Conservation (phyloP, 106 monocot species). For the Dendrobium officinale region DNA sequence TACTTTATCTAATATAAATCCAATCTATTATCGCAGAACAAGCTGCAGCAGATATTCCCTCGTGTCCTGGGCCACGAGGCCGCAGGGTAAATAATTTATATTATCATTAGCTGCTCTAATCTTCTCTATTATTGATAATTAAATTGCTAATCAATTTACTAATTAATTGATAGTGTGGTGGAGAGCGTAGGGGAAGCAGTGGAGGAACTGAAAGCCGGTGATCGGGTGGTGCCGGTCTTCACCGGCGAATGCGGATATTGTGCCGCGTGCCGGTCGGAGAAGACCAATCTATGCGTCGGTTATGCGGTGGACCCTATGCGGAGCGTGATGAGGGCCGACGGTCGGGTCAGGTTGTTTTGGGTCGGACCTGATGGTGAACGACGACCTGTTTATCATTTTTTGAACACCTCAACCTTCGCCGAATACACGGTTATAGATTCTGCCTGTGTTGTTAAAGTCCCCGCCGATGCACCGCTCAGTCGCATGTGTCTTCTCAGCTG, state of each 20-base stretch:
- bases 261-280: conserved; percentile 29
- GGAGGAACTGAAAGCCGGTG: conserved; percentile 46
- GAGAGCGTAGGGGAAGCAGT: conserved; percentile 86
- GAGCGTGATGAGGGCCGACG: conserved; percentile 45
- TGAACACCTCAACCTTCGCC: conserved; percentile 83
- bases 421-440: conserved; percentile 91
- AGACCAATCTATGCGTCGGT: conserved; percentile 45
- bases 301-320: conserved; percentile 43
- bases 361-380: conserved; percentile 8
- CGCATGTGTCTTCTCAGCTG: conserved; percentile 85
- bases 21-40: conserved; percentile 21
- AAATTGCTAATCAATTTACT: not conserved
- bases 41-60: conserved; percentile 44
- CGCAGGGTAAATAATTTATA: conserved; percentile 35
- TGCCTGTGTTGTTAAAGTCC: conserved; percentile 63
- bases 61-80: conserved; percentile 82
- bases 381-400: conserved; percentile 67
- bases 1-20: not conserved
- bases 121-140: not conserved
- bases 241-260: conserved; percentile 67
- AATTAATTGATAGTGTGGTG: conserved; percentile 33
- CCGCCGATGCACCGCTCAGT: conserved; percentile 37
- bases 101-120: not conserved
- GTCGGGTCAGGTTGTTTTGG: conserved; percentile 40
- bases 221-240: conserved; percentile 75